Conservation (phyloP, 2,329 filamentous ascomycete genomes). For the Thielaviopsis ethacetica region DNA sequence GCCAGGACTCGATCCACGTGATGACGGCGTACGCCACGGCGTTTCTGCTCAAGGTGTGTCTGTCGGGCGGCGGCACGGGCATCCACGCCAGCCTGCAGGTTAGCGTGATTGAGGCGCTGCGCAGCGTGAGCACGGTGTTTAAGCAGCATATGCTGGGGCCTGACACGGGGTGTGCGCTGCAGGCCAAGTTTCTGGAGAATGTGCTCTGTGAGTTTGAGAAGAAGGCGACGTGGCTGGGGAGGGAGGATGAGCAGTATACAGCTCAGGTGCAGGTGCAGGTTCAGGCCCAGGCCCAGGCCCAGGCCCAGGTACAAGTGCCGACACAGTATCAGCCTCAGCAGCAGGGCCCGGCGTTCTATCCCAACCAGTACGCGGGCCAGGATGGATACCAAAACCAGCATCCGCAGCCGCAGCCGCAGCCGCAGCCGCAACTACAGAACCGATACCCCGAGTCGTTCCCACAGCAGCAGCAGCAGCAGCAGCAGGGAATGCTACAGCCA, state of each 20-base stretch:
- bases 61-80: constrained; percentile 5
- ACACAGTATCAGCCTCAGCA: background rate
- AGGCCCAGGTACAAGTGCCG: background rate
- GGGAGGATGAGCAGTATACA: too few species aligned
- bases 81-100: constrained; percentile 10
- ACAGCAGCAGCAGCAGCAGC: background rate
- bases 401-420: background rate
- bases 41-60: constrained; percentile 21
- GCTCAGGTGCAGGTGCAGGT: too few species aligned
- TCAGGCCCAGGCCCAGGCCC: too few species aligned
- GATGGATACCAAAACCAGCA: background rate
- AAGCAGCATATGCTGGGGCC: constrained; percentile 17
- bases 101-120: constrained; percentile 12
- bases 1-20: constrained; percentile 25
- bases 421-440: background rate
- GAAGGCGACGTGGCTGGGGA: background rate
- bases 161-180: constrained; percentile 18
- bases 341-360: background rate
- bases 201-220: constrained; percentile 10
- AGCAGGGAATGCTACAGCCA: too few species aligned
- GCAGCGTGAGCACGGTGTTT: constrained; percentile 15
- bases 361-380: background rate
- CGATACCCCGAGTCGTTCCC: too few species aligned
- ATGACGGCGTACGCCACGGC: constrained; percentile 26
- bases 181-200: constrained; percentile 18